Percentiles rank a stretch among this genome's conserved stretches.
phyloP scores from a whole-genome alignment of 148 eudicot genomes.

The Chenopodium suecicum region DNA sequence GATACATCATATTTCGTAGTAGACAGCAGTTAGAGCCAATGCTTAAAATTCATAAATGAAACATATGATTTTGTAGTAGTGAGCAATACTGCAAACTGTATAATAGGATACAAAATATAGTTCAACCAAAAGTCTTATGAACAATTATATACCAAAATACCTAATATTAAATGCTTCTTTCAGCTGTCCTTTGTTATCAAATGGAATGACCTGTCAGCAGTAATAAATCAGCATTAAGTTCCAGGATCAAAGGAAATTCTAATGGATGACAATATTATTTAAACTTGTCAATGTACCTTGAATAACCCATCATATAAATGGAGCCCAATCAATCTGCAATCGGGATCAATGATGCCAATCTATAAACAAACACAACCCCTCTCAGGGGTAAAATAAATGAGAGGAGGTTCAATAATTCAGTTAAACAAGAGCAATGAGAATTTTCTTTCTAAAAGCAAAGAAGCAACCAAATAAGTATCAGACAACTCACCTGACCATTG shows the following conservation, averaged over 20 bases:
- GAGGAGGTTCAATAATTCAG: not conserved
- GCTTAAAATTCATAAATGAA: not conserved
- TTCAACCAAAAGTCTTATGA: not conserved
- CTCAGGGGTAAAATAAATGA: conserved; percentile 2
- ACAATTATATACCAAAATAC: conserved; percentile 34
- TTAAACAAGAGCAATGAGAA: not conserved
- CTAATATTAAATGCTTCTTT: conserved; percentile 98
- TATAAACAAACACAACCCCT: conserved; percentile 28
- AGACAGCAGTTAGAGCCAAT: not conserved
- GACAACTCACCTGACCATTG: conserved; percentile 73
- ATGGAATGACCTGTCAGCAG: conserved; percentile 74
- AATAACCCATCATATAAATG: conserved; percentile 93
- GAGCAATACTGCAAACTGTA: not conserved
- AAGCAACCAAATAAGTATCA: not conserved
- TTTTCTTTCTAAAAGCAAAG: not conserved
- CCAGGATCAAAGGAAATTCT: not conserved
- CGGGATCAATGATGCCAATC: conserved; percentile 99
- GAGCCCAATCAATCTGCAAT: conserved; percentile 97
- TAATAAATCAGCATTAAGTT: conserved; percentile 16
- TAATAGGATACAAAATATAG: not conserved
- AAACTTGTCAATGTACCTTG: conserved; percentile 53
- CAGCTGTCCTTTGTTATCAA: conserved; percentile 90
- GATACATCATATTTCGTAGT: not conserved
- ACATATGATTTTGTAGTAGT: not conserved
- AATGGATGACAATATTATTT: conserved; percentile 2